Base-by-base conservation (phyloP, 306 rosid species). In the Pterocarpus santalinus region DNA sequence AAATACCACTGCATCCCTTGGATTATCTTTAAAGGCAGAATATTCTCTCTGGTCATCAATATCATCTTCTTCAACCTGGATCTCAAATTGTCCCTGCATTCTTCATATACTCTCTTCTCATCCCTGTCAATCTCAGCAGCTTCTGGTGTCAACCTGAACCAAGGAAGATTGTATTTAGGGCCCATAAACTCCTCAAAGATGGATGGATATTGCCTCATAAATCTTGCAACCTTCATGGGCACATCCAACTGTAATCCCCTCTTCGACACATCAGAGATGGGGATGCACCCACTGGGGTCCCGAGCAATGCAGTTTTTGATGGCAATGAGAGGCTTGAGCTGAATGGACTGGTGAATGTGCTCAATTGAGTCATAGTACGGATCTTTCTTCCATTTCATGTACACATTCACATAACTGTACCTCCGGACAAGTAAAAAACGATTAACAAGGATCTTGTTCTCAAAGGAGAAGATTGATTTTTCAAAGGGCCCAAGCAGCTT, bases 321-420 rank as follows among this genome's bases (percentile, higher is more conserved):
- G 78, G 97, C 71, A 7, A 89, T 52, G 11, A 92, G 15, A 55
- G 98, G 90, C 72, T 92, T 90, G 36, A 95, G 95, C n/a, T 75
- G 81, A 44, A 83, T 67, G 75, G 98, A 91, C 61, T 77, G 82
- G 84, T 88, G 89, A 78, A 95, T 89, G 64, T 91, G 92, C 66
- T 92, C 92, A 41, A 95, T 81, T 7, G 90, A 83, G 65, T 95
- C 97, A 77, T 86, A 92, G 80, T 85, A 91, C 0, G 88, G 69
- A 66, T 95, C 98, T 73, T 92, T 89, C 86, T 92, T 95, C 97
- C 98, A 92, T 77, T 91, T 89, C 98, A 92, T 92, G 80, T 90
- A 92, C 55, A 95, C 97, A 85, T 95, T 86, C 34, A 95, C 98
- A 43, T 91, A 95, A 85, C 73, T 72, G 65, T 55, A 72, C 16